Evolutionary conservation across 257 asterid genomes (phyloP), one percentile per base, ranked within the genome.

Genomic region (Fraxinus excelsior): DNA sequence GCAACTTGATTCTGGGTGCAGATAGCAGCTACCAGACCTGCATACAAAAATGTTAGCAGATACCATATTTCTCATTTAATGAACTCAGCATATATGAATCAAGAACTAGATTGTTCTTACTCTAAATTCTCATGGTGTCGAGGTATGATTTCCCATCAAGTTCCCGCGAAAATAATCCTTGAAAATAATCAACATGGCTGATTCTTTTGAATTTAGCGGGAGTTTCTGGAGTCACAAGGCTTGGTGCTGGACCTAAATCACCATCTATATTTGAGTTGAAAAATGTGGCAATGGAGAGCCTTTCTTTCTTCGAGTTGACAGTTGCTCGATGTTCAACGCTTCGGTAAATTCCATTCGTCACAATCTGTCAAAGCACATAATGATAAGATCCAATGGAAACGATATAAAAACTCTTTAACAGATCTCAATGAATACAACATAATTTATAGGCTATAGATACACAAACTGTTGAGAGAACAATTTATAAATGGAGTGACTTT

Each of bases 301-400:
- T 40, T 28, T 70, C 84, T n/a, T 75, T 76, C 6, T 44, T 19
- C 0, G 37, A n/a, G 56, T 72, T 77, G 18, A 76, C 71, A 0
- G 28, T 60, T 67, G 82, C 84, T 56, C 84, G 53, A 40, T 81
- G 84, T 58, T 77, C 82, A 23, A 81, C 28, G 71, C 84, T 81
- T 19, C 49, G 11, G 26, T 77, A 81, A 25, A 71, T 29, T 9
- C 84, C 79, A 29, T 81, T 81, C 0, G 67, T 73, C 37, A 81
- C 35, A 12, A 81, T 77, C 84, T 80, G 78, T 31, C 31, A 40
- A 23, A 67, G 23, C 11, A 62, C 38, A 4, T 21, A 42, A 26
- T 21, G 16, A 19, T 32, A 6, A 13, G 26, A 34, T 2, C 14
- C 2, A 19, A 35, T 1, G 1, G 21, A 29, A 58, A 60, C 32